A percentile compares a stretch with the other conserved stretches of the same genome.
Evolutionary conservation across 208 protist species (phyloP).

Genomic region (Crithidia brevicula): DNA sequence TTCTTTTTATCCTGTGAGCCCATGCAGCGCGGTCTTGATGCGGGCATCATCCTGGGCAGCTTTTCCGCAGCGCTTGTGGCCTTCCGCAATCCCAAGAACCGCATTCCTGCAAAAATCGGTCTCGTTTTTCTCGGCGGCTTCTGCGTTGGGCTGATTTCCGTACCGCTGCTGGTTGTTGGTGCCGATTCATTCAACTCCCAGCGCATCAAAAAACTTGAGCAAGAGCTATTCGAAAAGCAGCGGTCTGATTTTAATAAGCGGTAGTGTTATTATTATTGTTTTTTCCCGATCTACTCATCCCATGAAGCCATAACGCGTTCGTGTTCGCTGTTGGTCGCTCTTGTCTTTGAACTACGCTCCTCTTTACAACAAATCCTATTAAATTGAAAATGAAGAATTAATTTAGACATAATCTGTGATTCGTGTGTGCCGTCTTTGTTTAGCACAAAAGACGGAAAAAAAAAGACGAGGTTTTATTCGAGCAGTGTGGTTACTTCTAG

Average conservation of each 20-base stretch:
- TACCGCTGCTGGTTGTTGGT: constrained; percentile 70
- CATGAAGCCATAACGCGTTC: too few species aligned
- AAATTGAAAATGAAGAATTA: too few species aligned
- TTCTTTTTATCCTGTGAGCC: constrained; percentile 88
- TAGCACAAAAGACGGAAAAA: too few species aligned
- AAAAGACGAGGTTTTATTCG: too few species aligned
- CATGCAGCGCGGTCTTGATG: constrained; percentile 83
- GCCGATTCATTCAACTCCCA: constrained; percentile 73
- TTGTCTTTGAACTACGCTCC: not conserved
- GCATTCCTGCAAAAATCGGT: constrained; percentile 66
- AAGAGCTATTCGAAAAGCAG: constrained; percentile 79
- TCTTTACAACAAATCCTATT: too few species aligned
- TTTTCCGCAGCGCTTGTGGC: constrained; percentile 71
- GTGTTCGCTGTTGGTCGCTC: too few species aligned
- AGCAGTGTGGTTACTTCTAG: too few species aligned
- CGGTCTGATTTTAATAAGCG: constrained; percentile 65
- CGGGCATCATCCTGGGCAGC: constrained; percentile 80
- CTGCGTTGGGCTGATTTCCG: constrained; percentile 61
- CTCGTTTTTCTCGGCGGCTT: constrained; percentile 76
- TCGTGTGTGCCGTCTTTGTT: too few species aligned
- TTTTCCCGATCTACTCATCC: too few species aligned
- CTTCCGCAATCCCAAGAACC: constrained; percentile 56
- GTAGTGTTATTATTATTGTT: constrained; percentile 1
- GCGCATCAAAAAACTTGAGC: constrained; percentile 75
- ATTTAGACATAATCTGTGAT: too few species aligned